Conservation (phyloP, 1,139 yeast genomes). For the Eremothecium cymbalariae region DNA sequence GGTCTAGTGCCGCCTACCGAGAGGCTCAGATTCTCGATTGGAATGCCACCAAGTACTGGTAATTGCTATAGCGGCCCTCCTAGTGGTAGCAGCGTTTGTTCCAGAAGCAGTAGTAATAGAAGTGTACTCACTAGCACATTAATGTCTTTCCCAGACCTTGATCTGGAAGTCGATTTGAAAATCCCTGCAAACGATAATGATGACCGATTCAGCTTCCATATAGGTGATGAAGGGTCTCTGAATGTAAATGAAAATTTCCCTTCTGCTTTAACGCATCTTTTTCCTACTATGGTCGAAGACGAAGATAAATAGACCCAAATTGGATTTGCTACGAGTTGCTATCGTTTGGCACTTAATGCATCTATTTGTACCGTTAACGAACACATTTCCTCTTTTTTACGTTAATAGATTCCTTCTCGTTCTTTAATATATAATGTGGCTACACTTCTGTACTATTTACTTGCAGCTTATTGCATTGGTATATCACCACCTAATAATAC, state of each 20-base stretch:
- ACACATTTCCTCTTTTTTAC: too few relatives aligned
- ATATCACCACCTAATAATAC: too few relatives aligned
- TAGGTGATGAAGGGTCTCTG: slow-evolving; percentile 8
- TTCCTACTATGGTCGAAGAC: neutral
- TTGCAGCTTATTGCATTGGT: too few relatives aligned
- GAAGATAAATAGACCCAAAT: neutral
- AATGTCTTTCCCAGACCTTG: slow-evolving; percentile 16
- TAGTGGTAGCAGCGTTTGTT: slow-evolving; percentile 9
- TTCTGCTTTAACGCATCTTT: neutral
- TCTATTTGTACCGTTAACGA: too few relatives aligned
- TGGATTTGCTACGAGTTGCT: too few relatives aligned
- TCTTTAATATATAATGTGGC: neutral
- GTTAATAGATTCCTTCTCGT: too few relatives aligned
- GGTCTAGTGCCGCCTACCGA: neutral
- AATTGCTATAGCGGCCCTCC: slow-evolving; percentile 9
- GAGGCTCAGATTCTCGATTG: slow-evolving; percentile 1
- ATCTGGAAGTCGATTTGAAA: slow-evolving; percentile 11
- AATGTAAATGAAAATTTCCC: neutral
- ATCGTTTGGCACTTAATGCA: too few relatives aligned
- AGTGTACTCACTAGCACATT: slow-evolving; percentile 13
- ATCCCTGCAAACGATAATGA: slow-evolving; percentile 9
- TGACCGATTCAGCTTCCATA: slow-evolving; percentile 17
- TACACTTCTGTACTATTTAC: neutral
- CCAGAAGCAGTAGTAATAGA: slow-evolving; percentile 13
- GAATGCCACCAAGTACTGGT: too few relatives aligned